Percentiles rank a stretch among this genome's conserved stretches.
These are phyloP conservation scores for Periconia sp. DNA, from an alignment of 2,329 filamentous ascomycete species.

Conservation along the genomic window DNA sequence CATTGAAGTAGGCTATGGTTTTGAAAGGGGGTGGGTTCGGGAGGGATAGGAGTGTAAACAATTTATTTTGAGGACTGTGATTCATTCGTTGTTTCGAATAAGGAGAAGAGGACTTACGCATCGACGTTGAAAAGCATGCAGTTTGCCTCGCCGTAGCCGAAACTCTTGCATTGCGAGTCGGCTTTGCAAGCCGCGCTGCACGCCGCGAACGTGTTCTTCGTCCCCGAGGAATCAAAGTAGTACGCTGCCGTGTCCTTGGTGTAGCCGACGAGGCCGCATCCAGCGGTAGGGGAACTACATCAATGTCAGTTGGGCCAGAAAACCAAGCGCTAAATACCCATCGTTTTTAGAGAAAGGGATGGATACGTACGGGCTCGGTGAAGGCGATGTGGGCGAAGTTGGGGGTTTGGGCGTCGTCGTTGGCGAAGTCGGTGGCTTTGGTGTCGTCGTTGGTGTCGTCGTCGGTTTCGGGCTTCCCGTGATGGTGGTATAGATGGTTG, in stretches of 20 bases:
- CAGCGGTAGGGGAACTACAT: slow-evolving; percentile 21
- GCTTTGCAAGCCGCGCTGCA: slow-evolving; percentile 35
- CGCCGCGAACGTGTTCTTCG: slow-evolving; percentile 32
- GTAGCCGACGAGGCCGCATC: slow-evolving; percentile 35
- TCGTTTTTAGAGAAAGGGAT: not conserved
- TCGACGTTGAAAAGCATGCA: slow-evolving; percentile 36
- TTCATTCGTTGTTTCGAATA: too few relatives aligned
- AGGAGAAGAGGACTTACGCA: slow-evolving; percentile 21
- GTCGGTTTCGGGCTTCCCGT: slow-evolving; percentile 1
- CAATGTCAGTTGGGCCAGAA: slow-evolving; percentile 9
- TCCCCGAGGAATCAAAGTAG: slow-evolving; percentile 37
- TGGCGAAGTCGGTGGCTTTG: slow-evolving; percentile 12
- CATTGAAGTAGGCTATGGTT: not conserved
- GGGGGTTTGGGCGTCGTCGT: slow-evolving; percentile 12
- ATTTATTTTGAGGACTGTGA: too few relatives aligned
- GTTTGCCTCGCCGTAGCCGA: slow-evolving; percentile 37
- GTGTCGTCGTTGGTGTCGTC: slow-evolving; percentile 5
- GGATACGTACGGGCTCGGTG: slow-evolving; percentile 27
- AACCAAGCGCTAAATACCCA: too few relatives aligned
- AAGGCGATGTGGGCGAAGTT: slow-evolving; percentile 10
- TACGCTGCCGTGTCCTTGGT: slow-evolving; percentile 33
- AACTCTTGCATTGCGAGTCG: slow-evolving; percentile 33
- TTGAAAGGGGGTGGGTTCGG: not conserved
- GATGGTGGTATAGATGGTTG: slow-evolving; percentile 25
- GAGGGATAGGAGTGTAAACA: not conserved